Conservation (phyloP, 768 basidiomycete genomes). For the Coprinellus micaceus region DNA sequence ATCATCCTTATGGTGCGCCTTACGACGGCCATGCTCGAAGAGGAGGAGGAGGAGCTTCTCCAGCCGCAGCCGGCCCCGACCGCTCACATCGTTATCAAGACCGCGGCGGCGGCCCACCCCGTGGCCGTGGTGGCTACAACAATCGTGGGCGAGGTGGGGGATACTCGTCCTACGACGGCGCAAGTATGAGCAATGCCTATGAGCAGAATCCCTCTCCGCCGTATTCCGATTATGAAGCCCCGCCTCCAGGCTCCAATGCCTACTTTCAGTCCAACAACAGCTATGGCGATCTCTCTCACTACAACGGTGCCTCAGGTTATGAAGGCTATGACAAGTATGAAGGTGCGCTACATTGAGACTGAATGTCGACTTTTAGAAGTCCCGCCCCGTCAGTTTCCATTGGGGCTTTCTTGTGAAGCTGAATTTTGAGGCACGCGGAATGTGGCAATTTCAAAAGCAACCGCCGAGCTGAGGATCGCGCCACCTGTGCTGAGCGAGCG, state of each 20-base stretch:
- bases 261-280: constrained; percentile 71
- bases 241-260: constrained; percentile 46
- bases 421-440: constrained; percentile 49
- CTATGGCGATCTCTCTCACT: constrained; percentile 48
- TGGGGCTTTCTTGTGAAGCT: constrained; percentile 27
- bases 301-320: constrained; percentile 51
- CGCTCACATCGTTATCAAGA: constrained; percentile 61
- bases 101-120: constrained; percentile 50
- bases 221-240: constrained; percentile 68
- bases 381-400: constrained; percentile 30
- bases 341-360: constrained; percentile 85
- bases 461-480: constrained; percentile 28
- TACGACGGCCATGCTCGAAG: constrained; percentile 61
- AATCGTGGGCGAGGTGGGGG: constrained; percentile 36
- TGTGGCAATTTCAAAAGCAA: constrained; percentile 33
- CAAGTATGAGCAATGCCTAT: constrained; percentile 53
- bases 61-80: constrained; percentile 67
- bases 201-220: constrained; percentile 56
- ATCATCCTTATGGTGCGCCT: constrained; percentile 77
- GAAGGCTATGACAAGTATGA: constrained; percentile 67
- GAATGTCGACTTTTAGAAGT: constrained; percentile 40
- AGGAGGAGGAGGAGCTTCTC: constrained; percentile 62
- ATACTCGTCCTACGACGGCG: constrained; percentile 51
- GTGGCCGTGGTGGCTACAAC: constrained; percentile 44
- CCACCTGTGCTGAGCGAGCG: constrained; percentile 14